phyloP scores from a whole-genome alignment of 2,329 filamentous ascomycete species.

The Aspergillus neotritici region DNA sequence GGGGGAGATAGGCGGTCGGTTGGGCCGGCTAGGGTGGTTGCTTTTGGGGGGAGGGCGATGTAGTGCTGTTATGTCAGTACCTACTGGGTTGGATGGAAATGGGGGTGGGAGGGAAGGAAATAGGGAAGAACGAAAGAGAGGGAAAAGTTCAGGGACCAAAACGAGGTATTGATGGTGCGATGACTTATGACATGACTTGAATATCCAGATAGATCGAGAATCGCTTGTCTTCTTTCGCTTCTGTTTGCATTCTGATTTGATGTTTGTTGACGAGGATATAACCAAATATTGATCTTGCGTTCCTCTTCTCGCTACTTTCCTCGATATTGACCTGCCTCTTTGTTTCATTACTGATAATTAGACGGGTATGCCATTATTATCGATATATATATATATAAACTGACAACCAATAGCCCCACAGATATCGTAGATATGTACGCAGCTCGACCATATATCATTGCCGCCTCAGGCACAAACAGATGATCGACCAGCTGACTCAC shows the following conservation, averaged over 20 bases:
- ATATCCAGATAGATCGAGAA: constrained; percentile 19
- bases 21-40: constrained; percentile 20
- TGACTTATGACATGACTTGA: constrained; percentile 22
- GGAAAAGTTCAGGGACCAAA: background rate
- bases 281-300: too few relatives aligned
- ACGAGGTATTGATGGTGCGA: constrained; percentile 18
- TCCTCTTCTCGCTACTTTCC: too few relatives aligned
- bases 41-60: constrained; percentile 16
- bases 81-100: background rate
- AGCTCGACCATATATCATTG: too few relatives aligned
- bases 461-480: background rate
- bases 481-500: constrained; percentile 5
- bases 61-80: too few relatives aligned
- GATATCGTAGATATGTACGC: too few relatives aligned
- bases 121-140: background rate
- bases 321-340: too few relatives aligned
- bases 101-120: background rate
- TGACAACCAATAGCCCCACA: too few relatives aligned
- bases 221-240: constrained; percentile 7
- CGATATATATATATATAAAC: too few relatives aligned
- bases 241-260: background rate
- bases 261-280: too few relatives aligned
- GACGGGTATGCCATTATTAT: too few relatives aligned
- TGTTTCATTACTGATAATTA: too few relatives aligned
- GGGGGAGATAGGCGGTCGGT: constrained; percentile 17